Base-by-base conservation (phyloP, 2,329 filamentous ascomycete species). In the Mariannaea elegans region DNA sequence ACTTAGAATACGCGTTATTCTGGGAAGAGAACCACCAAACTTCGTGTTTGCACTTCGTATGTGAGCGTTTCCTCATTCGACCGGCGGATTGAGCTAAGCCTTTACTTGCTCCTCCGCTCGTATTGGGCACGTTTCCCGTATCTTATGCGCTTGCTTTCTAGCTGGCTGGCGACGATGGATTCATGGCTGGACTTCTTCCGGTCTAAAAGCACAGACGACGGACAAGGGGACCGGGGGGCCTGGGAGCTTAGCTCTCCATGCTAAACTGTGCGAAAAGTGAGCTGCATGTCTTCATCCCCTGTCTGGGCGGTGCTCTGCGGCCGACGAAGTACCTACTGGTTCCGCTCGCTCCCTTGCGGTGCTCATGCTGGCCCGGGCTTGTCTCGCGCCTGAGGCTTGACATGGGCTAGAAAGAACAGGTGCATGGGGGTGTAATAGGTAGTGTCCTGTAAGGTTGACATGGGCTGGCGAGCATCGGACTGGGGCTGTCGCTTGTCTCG, bases 401-500 rank as follows among this genome's bases (percentile, higher is more conserved):
- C 27, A 42, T 42, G 49, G 27, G 34, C 27, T 18, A 44, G 13
- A 24, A 21, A 24, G 42, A 27, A 46, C 31, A 48, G 45, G 42
- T 14, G 32, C 51, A 55, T 55, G 42, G 52, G 54, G 52, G 52
- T 31, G 34, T 12, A 5, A 46, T 46, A 46, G n/a, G 41, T n/a
- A 31, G 21, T 34, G 50, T 21, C 50, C 29, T 53, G 42, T 42
- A 45, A 23, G 50, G 50, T 46, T 13, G 41, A 19, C 39, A 56
- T 50, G 53, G 53, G 53, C 49, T 41, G 34, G 38, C 46, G 39
- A 57, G 64, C 56, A 61, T 51, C 53, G 63, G 46, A 41, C 57
- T 41, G 27, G 41, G 54, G 32, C 56, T 59, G 32, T 57, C 38
- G 59, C 56, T 61, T 59, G 48, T 65, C 60, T 44, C 21, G 41